Evolutionary conservation across 1,284 basidiomycete species (phyloP).

Genomic region (Ustilago bromivora): DNA sequence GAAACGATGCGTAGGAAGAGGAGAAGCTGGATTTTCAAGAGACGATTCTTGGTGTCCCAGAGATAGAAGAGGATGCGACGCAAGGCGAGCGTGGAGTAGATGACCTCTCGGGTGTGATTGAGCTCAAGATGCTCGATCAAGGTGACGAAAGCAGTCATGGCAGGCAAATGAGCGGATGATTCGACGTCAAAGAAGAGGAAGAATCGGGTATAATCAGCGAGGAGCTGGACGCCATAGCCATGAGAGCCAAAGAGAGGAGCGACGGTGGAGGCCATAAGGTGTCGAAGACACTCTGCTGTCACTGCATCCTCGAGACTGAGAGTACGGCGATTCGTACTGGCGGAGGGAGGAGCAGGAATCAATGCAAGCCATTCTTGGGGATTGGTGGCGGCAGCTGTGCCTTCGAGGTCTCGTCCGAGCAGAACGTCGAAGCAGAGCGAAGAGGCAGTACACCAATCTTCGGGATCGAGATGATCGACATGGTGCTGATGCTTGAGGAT

Average conservation of each 20-base stretch:
- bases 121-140: conserved; percentile 52
- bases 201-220: conserved; percentile 52
- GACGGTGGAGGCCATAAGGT: conserved; percentile 36
- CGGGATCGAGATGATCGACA: conserved; percentile 79
- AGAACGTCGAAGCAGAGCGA: conserved; percentile 76
- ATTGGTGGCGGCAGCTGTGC: background rate
- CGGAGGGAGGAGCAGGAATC: background rate
- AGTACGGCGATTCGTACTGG: conserved; percentile 5
- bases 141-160: conserved; percentile 46
- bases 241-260: conserved; percentile 44
- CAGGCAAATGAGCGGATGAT: conserved; percentile 53
- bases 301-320: conserved; percentile 56
- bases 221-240: conserved; percentile 35
- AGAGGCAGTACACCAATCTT: conserved; percentile 78
- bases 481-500: conserved; percentile 79
- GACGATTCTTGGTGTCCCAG: conserved; percentile 47
- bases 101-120: conserved; percentile 40
- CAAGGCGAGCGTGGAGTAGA: conserved; percentile 22
- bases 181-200: conserved; percentile 39
- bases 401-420: conserved; percentile 40
- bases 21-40: conserved; percentile 57
- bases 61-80: conserved; percentile 27
- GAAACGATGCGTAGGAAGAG: conserved; percentile 45
- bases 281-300: conserved; percentile 43
- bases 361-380: conserved; percentile 22